These are phyloP conservation scores for Nannochloropsis gaditana DNA, from an alignment of 108 stramenopile genomes.

Conservation along the genomic window DNA sequence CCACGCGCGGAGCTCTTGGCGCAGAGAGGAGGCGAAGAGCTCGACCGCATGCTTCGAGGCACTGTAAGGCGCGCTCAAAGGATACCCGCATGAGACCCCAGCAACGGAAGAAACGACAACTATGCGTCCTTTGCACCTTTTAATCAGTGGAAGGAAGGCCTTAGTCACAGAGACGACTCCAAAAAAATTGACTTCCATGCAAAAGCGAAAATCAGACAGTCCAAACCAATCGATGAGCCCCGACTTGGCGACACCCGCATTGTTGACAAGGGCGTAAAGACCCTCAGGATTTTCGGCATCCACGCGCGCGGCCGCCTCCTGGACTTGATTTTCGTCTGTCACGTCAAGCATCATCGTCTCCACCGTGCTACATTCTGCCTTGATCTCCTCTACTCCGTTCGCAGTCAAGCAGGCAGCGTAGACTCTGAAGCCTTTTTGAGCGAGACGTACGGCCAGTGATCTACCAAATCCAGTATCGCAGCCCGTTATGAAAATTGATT, in stretches of 20 bases:
- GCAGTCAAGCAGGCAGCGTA: slow-evolving; percentile 55
- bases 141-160: slow-evolving; percentile 57
- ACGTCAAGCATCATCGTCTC: neutral
- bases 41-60: slow-evolving; percentile 56
- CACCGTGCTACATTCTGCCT: neutral
- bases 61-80: slow-evolving; percentile 42
- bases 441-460: slow-evolving; percentile 45
- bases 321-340: neutral
- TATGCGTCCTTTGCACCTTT: slow-evolving; percentile 34
- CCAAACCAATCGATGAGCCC: slow-evolving; percentile 55
- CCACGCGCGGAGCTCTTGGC: slow-evolving; percentile 49
- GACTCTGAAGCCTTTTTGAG: slow-evolving; percentile 51
- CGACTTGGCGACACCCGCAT: slow-evolving; percentile 54
- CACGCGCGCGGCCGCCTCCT: neutral
- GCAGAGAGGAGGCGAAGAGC: slow-evolving; percentile 45
- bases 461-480: slow-evolving; percentile 65
- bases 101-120: slow-evolving; percentile 55
- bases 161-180: slow-evolving; percentile 54
- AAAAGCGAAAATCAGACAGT: slow-evolving; percentile 28
- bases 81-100: slow-evolving; percentile 35
- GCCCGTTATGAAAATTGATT: slow-evolving; percentile 58
- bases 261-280: slow-evolving; percentile 58
- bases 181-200: slow-evolving; percentile 55
- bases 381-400: neutral
- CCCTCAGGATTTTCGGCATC: neutral